Evolutionary conservation across 164 flowering plant species (phyloP).

Genomic region (Vitis cinerea): DNA sequence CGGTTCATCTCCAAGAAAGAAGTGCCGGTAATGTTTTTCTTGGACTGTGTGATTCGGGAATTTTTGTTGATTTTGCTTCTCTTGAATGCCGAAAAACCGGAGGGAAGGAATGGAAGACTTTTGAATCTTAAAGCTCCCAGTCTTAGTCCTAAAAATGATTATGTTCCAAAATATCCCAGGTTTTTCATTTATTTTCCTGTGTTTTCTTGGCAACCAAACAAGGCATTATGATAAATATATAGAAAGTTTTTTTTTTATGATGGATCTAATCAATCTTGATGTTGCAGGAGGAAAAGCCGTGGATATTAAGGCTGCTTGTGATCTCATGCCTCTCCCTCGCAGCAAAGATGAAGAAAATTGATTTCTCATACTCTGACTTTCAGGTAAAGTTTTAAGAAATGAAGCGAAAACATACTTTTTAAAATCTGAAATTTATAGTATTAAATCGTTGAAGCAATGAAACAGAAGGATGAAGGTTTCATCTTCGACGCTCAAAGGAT

Average conservation of each 20-base stretch:
- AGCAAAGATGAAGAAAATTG: slow-evolving; percentile 53
- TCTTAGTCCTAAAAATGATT: too few relatives aligned
- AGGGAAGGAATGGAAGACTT: too few relatives aligned
- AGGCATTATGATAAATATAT: too few relatives aligned
- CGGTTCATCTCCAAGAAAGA: slow-evolving; percentile 55
- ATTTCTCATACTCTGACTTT: slow-evolving; percentile 35
- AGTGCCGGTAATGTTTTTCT: slow-evolving; percentile 38
- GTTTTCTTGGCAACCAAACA: too few relatives aligned
- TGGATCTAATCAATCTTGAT: background rate
- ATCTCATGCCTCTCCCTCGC: slow-evolving; percentile 56
- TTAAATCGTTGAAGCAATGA: background rate
- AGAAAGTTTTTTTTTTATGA: too few relatives aligned
- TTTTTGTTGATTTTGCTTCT: background rate
- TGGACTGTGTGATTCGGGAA: too few relatives aligned
- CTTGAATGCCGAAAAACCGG: too few relatives aligned
- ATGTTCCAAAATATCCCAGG: too few relatives aligned
- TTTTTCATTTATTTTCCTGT: too few relatives aligned
- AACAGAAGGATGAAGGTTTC: slow-evolving; percentile 47
- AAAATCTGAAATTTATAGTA: background rate
- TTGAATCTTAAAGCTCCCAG: too few relatives aligned
- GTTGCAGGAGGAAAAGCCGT: slow-evolving; percentile 54
- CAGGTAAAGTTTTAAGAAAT: slow-evolving; percentile 34
- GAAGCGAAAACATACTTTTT: too few relatives aligned
- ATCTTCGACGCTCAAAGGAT: slow-evolving; percentile 46
- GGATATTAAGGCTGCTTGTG: slow-evolving; percentile 50